Percentiles rank a stretch among this genome's conserved stretches.
Conservation (phyloP, 257 asterid genomes). For the Nicotiana noctiflora region DNA sequence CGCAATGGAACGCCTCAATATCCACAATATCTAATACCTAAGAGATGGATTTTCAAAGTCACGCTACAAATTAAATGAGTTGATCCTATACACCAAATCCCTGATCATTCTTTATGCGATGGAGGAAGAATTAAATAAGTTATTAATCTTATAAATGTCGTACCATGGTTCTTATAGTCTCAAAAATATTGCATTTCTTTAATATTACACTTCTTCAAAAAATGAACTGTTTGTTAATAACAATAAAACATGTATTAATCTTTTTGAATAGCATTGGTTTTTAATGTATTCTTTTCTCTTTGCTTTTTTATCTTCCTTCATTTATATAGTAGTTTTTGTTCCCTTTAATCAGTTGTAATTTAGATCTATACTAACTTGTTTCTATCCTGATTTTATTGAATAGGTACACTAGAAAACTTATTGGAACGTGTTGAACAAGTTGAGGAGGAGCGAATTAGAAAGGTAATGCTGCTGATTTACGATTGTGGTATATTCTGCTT, state of each 20-base stretch:
- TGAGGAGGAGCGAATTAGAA: slow-evolving; percentile 61
- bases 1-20: neutral
- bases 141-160: neutral
- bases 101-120: neutral
- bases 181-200: neutral
- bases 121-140: neutral
- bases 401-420: slow-evolving; percentile 86
- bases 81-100: neutral
- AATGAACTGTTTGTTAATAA: neutral
- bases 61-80: neutral
- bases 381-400: slow-evolving; percentile 10
- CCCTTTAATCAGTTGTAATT: neutral
- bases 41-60: neutral
- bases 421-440: slow-evolving; percentile 72
- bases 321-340: neutral
- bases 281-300: neutral
- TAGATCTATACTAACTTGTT: neutral
- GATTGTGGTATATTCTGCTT: neutral
- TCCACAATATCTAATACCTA: neutral
- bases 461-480: slow-evolving; percentile 40
- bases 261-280: neutral
- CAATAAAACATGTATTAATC: neutral
- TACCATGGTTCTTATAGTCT: neutral
- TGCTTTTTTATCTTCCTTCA: neutral
- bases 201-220: neutral